phyloP scores from a whole-genome alignment of 176 grass and related monocot species.

The Oryza punctata region DNA sequence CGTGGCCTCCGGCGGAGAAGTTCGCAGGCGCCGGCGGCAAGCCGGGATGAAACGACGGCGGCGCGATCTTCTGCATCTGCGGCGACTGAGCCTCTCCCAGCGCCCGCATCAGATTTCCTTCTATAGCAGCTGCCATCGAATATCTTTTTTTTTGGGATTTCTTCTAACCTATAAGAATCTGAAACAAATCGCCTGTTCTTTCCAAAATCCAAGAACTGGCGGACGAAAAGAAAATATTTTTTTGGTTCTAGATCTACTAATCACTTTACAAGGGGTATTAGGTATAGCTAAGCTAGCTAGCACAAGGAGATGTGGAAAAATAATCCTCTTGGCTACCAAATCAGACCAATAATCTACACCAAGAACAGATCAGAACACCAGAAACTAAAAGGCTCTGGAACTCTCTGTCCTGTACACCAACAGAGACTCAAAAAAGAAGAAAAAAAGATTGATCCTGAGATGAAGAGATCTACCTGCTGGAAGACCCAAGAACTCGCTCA shows the following conservation, averaged over 20 bases:
- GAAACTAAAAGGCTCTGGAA: conserved; percentile 44
- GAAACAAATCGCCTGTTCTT: conserved; percentile 40
- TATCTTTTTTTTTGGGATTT: not conserved
- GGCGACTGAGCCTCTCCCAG: conserved; percentile 16
- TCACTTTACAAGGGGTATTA: not conserved
- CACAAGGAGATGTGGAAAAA: conserved; percentile 34
- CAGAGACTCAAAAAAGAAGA: not conserved
- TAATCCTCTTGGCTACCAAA: conserved; percentile 8
- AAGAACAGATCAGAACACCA: conserved; percentile 24
- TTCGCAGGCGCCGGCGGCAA: not conserved
- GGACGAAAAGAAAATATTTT: not conserved
- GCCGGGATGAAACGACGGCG: not conserved
- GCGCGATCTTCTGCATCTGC: not conserved
- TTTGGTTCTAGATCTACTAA: not conserved
- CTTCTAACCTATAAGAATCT: not conserved
- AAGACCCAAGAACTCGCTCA: conserved; percentile 12
- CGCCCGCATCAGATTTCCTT: conserved; percentile 22
- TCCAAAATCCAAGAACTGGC: conserved; percentile 46
- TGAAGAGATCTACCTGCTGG: conserved; percentile 1
- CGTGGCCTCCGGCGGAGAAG: not conserved
- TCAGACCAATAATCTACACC: not conserved
- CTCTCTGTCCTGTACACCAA: conserved; percentile 1
- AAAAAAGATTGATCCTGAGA: not conserved
- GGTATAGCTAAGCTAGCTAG: not conserved
- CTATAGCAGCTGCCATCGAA: conserved; percentile 51